Conservation (phyloP, 2,329 filamentous ascomycete species). For the Trichophyton benhamiae region DNA sequence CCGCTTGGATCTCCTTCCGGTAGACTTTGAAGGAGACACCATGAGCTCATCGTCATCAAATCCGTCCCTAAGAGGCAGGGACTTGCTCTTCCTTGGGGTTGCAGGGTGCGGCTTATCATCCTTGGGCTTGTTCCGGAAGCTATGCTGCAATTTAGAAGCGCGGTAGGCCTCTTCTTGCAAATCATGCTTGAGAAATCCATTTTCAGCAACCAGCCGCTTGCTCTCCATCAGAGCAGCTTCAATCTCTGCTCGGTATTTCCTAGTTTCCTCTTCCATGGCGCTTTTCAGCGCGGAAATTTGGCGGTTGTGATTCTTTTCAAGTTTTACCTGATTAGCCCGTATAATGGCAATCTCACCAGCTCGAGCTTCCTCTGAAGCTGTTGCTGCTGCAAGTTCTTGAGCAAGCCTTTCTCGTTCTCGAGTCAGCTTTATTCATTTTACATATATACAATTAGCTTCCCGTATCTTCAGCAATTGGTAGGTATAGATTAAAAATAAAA, state of each 20-base stretch:
- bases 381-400: constrained; percentile 29
- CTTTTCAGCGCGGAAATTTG: constrained; percentile 42
- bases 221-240: constrained; percentile 43
- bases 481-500: not conserved
- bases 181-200: constrained; percentile 49
- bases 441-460: not conserved
- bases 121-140: constrained; percentile 26
- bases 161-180: constrained; percentile 43
- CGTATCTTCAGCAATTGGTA: not conserved
- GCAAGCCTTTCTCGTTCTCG: constrained; percentile 30
- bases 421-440: constrained; percentile 21
- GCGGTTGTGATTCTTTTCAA: constrained; percentile 42
- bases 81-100: constrained; percentile 41
- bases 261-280: constrained; percentile 41
- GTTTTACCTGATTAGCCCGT: constrained; percentile 44
- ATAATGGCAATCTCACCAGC: constrained; percentile 51
- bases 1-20: constrained; percentile 34
- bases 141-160: constrained; percentile 27
- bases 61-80: constrained; percentile 44
- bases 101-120: constrained; percentile 27
- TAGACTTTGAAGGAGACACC: constrained; percentile 43
- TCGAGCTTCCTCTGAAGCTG: constrained; percentile 37
- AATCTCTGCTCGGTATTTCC: constrained; percentile 43
- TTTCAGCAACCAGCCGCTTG: constrained; percentile 46
- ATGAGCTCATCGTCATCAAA: constrained; percentile 52